These are phyloP conservation scores for Epichloe coenophiala DNA, from an alignment of 2,329 filamentous ascomycete species.

Conservation along the genomic window DNA sequence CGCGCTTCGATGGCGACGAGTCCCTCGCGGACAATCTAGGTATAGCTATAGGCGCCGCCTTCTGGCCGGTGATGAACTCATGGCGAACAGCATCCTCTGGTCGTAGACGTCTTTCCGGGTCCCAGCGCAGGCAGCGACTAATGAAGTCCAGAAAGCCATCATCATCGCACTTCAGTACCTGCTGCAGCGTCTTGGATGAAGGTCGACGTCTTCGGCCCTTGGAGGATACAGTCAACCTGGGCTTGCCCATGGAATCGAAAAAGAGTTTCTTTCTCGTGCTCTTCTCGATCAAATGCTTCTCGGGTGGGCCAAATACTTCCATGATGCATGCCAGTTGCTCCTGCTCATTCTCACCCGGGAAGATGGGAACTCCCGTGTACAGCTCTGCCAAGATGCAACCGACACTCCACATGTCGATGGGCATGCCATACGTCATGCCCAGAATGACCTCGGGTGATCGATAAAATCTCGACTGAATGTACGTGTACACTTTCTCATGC, in stretches of 20 bases:
- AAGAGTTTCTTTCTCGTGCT: slow-evolving; percentile 96
- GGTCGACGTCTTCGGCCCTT: slow-evolving; percentile 85
- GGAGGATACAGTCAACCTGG: slow-evolving; percentile 82
- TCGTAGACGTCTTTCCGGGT: slow-evolving; percentile 79
- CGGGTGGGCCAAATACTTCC: slow-evolving; percentile 96
- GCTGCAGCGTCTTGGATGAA: slow-evolving; percentile 85
- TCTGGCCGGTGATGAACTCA: slow-evolving; percentile 85
- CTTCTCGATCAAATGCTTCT: slow-evolving; percentile 96
- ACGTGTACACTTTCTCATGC: slow-evolving; percentile 97
- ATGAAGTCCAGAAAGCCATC: slow-evolving; percentile 93
- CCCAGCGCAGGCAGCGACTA: slow-evolving; percentile 80
- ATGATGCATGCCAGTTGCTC: slow-evolving; percentile 98
- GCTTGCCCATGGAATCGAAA: slow-evolving; percentile 95
- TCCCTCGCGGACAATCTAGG: slow-evolving; percentile 35
- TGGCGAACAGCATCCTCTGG: slow-evolving; percentile 87
- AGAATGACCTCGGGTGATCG: slow-evolving; percentile 95
- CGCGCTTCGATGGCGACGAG: slow-evolving; percentile 57
- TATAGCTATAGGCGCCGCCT: slow-evolving; percentile 34
- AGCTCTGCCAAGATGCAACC: slow-evolving; percentile 96
- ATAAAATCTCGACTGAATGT: slow-evolving; percentile 97
- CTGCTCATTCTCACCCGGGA: slow-evolving; percentile 96
- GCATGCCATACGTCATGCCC: slow-evolving; percentile 94
- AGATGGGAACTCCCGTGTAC: slow-evolving; percentile 91
- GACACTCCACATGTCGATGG: slow-evolving; percentile 98
- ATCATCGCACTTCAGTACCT: slow-evolving; percentile 90